These are phyloP conservation scores for Kodamaea fungicola DNA, from an alignment of 1,139 yeast genomes.

Conservation along the genomic window DNA sequence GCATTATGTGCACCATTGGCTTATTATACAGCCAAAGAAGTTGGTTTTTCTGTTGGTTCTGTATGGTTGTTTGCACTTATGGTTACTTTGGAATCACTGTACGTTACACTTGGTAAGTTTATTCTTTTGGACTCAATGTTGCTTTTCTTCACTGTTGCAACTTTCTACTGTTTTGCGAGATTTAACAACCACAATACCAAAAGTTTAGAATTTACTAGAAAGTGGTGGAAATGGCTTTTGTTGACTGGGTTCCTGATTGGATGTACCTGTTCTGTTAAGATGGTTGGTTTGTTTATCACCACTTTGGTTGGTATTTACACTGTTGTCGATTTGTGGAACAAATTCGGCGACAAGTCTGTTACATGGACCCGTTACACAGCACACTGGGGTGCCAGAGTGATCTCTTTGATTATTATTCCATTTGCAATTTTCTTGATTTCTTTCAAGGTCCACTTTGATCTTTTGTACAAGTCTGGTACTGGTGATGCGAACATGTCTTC, in stretches of 20 bases:
- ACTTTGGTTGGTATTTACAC: slow-evolving; percentile 75
- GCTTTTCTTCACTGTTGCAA: slow-evolving; percentile 83
- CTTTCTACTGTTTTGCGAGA: slow-evolving; percentile 71
- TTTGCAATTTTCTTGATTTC: slow-evolving; percentile 56
- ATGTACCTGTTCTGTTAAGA: slow-evolving; percentile 77
- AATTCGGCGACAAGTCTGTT: slow-evolving; percentile 56
- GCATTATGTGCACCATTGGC: slow-evolving; percentile 91
- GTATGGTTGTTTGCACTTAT: slow-evolving; percentile 87
- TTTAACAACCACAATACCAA: slow-evolving; percentile 69
- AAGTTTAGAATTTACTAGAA: slow-evolving; percentile 56
- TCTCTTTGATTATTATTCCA: slow-evolving; percentile 63
- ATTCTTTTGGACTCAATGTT: slow-evolving; percentile 96
- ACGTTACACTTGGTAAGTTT: slow-evolving; percentile 86
- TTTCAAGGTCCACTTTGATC: slow-evolving; percentile 72
- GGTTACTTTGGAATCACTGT: slow-evolving; percentile 84
- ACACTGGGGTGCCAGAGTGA: slow-evolving; percentile 66
- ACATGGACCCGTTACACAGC: slow-evolving; percentile 45
- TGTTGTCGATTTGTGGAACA: slow-evolving; percentile 67
- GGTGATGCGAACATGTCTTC: slow-evolving; percentile 98
- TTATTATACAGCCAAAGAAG: slow-evolving; percentile 83
- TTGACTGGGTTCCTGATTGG: slow-evolving; percentile 75
- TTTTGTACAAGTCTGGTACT: slow-evolving; percentile 74
- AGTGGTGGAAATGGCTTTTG: slow-evolving; percentile 94
- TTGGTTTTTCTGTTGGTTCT: slow-evolving; percentile 75
- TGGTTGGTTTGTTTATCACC: slow-evolving; percentile 81